Percentiles rank a stretch among this genome's conserved stretches.
phyloP scores from a whole-genome alignment of 192 early-diverging fungal genomes.

The Backusella macrospora region DNA sequence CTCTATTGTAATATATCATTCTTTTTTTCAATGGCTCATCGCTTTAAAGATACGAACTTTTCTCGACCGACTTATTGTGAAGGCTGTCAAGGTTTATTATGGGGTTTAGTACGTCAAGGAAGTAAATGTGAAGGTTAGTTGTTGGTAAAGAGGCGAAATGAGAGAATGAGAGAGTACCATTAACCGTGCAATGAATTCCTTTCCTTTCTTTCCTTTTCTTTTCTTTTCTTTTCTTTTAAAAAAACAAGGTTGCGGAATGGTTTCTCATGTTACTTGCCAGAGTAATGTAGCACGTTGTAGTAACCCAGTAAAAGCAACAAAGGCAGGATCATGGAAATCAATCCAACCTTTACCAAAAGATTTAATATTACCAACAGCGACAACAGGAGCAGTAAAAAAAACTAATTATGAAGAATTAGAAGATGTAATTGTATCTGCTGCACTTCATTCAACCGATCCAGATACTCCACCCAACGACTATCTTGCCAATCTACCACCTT shows the following conservation, averaged over 20 bases:
- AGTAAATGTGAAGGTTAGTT: slow-evolving; percentile 56
- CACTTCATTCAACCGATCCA: slow-evolving; percentile 45
- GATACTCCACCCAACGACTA: slow-evolving; percentile 48
- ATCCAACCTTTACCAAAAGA: background rate
- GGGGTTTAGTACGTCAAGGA: slow-evolving; percentile 74
- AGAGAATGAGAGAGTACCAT: background rate
- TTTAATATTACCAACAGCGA: background rate
- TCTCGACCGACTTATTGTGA: slow-evolving; percentile 68
- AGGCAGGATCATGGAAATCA: background rate
- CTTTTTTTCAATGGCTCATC: slow-evolving; percentile 41
- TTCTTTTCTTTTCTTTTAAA: background rate
- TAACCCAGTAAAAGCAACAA: slow-evolving; percentile 13
- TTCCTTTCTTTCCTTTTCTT: background rate
- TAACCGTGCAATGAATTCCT: background rate
- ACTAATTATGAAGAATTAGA: slow-evolving; percentile 23
- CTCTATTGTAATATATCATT: background rate
- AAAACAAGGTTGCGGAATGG: slow-evolving; percentile 45
- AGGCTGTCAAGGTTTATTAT: slow-evolving; percentile 67
- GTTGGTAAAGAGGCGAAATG: background rate
- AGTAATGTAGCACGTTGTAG: slow-evolving; percentile 24
- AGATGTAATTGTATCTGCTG: slow-evolving; percentile 52
- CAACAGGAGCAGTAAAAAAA: background rate
- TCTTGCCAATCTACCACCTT: slow-evolving; percentile 34
- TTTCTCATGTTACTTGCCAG: slow-evolving; percentile 50
- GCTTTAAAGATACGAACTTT: slow-evolving; percentile 63